A percentile compares a stretch with the other conserved stretches of the same genome.
Conservation (phyloP, 2,329 filamentous ascomycete genomes). For the Fusarium sororula region DNA sequence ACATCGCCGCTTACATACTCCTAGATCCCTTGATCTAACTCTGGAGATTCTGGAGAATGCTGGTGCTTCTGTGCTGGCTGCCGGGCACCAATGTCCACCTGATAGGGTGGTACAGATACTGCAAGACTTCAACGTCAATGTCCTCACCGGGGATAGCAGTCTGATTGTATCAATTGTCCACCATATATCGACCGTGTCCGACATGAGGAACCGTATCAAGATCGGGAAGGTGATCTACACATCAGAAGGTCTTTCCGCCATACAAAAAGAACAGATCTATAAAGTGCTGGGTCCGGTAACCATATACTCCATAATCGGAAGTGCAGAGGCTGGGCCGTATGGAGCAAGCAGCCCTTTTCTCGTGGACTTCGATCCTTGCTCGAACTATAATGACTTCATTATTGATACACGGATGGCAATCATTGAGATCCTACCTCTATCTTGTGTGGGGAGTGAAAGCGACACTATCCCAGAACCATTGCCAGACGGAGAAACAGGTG, state of each 20-base stretch:
- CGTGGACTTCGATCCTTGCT: conserved; percentile 8
- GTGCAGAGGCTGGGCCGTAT: conserved; percentile 55
- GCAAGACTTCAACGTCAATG: conserved; percentile 48
- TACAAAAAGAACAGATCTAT: conserved; percentile 47
- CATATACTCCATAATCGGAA: conserved; percentile 53
- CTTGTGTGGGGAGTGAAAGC: background rate
- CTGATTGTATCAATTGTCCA: conserved; percentile 51
- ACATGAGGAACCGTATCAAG: conserved; percentile 38
- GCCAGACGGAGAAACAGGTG: conserved; percentile 47
- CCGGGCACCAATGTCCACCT: conserved; percentile 44
- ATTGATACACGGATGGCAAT: conserved; percentile 49
- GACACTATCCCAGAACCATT: conserved; percentile 19
- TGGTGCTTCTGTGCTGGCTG: conserved; percentile 51
- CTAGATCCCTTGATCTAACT: conserved; percentile 51
- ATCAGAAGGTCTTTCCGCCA: conserved; percentile 49
- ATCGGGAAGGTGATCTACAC: conserved; percentile 56
- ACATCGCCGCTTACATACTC: background rate
- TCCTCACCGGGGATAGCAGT: conserved; percentile 50
- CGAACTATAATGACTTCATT: conserved; percentile 47
- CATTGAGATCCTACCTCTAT: conserved; percentile 50
- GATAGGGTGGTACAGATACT: conserved; percentile 42
- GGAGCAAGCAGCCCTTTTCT: conserved; percentile 46
- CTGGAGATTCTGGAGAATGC: conserved; percentile 53
- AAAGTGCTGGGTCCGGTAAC: conserved; percentile 44
- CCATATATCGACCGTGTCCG: conserved; percentile 45